phyloP scores from a whole-genome alignment of 2,329 filamentous ascomycete genomes.

The Mycosphaerelloides madeirae region DNA sequence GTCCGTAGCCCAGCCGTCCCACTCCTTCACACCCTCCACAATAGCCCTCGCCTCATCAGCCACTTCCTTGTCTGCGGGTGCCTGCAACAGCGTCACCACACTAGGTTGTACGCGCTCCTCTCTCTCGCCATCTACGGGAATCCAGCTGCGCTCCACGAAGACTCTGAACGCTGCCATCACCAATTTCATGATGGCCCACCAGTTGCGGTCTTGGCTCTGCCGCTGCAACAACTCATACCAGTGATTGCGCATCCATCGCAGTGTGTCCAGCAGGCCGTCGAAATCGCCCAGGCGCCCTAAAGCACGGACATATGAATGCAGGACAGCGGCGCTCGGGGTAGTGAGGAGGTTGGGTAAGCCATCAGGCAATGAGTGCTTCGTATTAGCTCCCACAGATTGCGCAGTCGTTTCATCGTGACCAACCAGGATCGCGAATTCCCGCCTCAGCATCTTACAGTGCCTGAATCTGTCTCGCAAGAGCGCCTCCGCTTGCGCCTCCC shows the following conservation, averaged over 20 bases:
- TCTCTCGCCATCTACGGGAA: constrained; percentile 3
- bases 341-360: constrained; percentile 35
- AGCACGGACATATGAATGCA: constrained; percentile 60
- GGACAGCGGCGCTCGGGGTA: constrained; percentile 43
- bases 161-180: constrained; percentile 39
- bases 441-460: constrained; percentile 1
- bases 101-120: background rate
- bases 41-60: constrained; percentile 19
- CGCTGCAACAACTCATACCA: constrained; percentile 35
- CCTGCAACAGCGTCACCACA: constrained; percentile 11
- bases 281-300: constrained; percentile 59
- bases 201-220: constrained; percentile 27
- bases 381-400: background rate
- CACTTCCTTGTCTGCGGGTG: constrained; percentile 14
- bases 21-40: constrained; percentile 35
- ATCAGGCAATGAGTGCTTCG: background rate
- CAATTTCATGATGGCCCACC: constrained; percentile 31
- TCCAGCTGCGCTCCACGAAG: constrained; percentile 37
- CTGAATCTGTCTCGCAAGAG: background rate
- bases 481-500: background rate
- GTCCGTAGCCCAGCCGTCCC: constrained; percentile 43
- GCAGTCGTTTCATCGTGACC: constrained; percentile 1
- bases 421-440: constrained; percentile 13
- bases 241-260: constrained; percentile 56
- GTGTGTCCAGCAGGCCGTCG: constrained; percentile 52